Percentiles rank a stretch among this genome's conserved stretches.
Evolutionary conservation across 306 rosid genomes (phyloP).

Genomic region (Malus orientalis): DNA sequence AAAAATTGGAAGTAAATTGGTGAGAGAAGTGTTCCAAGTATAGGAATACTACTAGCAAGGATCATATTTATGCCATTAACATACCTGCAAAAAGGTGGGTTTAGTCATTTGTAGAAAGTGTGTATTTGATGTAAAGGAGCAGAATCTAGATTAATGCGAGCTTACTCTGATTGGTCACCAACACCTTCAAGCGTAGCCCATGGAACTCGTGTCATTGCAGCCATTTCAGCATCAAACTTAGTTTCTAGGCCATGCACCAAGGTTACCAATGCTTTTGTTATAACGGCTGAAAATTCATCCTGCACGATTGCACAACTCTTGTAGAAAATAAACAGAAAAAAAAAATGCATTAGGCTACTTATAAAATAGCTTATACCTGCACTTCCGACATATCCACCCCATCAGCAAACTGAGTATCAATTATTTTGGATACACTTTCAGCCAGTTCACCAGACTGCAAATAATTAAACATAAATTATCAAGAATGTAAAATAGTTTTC

Average conservation of each 20-base stretch:
- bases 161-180: conserved; percentile 98
- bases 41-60: conserved; percentile 85
- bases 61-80: conserved; percentile 93
- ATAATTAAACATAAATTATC: conserved; percentile 19
- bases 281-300: conserved; percentile 96
- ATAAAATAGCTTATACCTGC: conserved; percentile 51
- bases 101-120: conserved; percentile 13
- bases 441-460: conserved; percentile 94
- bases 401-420: conserved; percentile 64
- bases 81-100: conserved; percentile 53
- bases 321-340: conserved; percentile 18
- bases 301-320: conserved; percentile 27
- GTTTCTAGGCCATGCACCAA: conserved; percentile 91
- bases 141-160: neutral
- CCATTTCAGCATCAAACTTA: conserved; percentile 95
- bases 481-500: conserved; percentile 14
- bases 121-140: neutral
- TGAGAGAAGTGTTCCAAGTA: conserved; percentile 89
- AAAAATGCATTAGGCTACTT: neutral
- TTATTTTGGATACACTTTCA: conserved; percentile 86
- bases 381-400: conserved; percentile 96
- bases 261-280: conserved; percentile 90
- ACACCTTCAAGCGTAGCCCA: conserved; percentile 95
- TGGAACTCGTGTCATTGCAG: conserved; percentile 90
- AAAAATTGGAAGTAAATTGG: conserved; percentile 95